phyloP scores from a whole-genome alignment of 1,284 basidiomycete genomes.

The Microstroma glucosiphilum region DNA sequence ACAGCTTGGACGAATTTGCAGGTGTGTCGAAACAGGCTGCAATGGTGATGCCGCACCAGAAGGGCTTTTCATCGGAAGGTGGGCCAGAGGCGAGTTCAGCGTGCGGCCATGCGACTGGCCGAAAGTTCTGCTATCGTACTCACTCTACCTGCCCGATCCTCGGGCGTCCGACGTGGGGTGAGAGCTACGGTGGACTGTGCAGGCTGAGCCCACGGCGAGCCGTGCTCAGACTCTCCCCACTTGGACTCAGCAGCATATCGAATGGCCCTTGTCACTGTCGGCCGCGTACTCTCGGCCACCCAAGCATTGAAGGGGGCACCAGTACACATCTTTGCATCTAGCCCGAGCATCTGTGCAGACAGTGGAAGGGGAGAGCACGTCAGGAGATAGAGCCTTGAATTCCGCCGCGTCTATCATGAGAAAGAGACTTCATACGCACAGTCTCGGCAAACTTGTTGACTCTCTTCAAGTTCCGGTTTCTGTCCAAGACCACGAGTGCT shows the following conservation, averaged over 20 bases:
- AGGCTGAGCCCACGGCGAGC: neutral
- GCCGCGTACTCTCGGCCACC: neutral
- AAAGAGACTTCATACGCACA: neutral
- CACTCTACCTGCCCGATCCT: neutral
- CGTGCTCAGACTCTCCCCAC: neutral
- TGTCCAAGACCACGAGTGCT: constrained; percentile 37
- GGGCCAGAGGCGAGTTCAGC: too few relatives aligned
- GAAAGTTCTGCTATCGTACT: neutral
- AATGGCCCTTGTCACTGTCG: neutral
- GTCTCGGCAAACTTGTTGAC: constrained; percentile 40
- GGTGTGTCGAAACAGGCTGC: neutral
- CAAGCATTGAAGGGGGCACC: neutral
- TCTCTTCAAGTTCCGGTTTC: constrained; percentile 33
- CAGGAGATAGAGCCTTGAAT: neutral
- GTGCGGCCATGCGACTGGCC: neutral
- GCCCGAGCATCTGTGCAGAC: constrained; percentile 1
- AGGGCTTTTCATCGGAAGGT: neutral
- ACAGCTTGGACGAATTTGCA: neutral
- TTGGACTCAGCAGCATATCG: neutral
- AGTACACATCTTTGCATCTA: neutral
- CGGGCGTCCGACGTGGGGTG: neutral
- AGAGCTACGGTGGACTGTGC: constrained; percentile 1
- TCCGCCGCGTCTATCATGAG: neutral
- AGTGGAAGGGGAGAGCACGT: neutral
- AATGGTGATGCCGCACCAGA: neutral